phyloP scores from a whole-genome alignment of 1,284 basidiomycete species.

The Moniliella sp. region DNA sequence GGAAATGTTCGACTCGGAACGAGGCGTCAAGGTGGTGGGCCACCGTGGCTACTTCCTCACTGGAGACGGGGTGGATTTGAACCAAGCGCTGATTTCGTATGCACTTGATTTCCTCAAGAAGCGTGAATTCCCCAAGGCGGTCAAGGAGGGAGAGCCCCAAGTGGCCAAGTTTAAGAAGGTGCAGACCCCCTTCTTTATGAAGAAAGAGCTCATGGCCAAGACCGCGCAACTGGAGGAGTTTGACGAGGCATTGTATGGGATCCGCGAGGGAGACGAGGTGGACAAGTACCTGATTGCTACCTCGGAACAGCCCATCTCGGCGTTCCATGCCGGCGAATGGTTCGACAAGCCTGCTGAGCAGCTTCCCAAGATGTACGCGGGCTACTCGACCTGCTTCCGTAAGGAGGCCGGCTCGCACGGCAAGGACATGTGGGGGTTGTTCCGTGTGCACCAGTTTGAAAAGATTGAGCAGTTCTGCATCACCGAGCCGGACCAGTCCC shows the following conservation, averaged over 20 bases:
- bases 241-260: slow-evolving; percentile 94
- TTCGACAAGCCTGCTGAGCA: slow-evolving; percentile 76
- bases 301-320: slow-evolving; percentile 92
- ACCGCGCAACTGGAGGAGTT: slow-evolving; percentile 94
- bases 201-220: slow-evolving; percentile 86
- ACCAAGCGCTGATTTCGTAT: slow-evolving; percentile 84
- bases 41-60: slow-evolving; percentile 91
- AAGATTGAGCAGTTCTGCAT: slow-evolving; percentile 94
- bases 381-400: slow-evolving; percentile 80
- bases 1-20: slow-evolving; percentile 84
- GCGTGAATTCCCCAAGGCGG: too few species aligned
- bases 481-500: slow-evolving; percentile 62
- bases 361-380: slow-evolving; percentile 57
- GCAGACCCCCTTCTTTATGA: slow-evolving; percentile 95
- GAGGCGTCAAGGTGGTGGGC: slow-evolving; percentile 67
- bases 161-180: slow-evolving; percentile 86
- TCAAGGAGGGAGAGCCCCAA: too few species aligned
- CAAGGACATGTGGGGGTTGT: slow-evolving; percentile 97
- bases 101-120: slow-evolving; percentile 75
- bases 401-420: slow-evolving; percentile 94
- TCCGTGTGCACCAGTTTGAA: slow-evolving; percentile 98
- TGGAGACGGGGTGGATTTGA: slow-evolving; percentile 84
- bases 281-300: slow-evolving; percentile 98
- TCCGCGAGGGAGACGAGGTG: slow-evolving; percentile 58
- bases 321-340: slow-evolving; percentile 84